Base-by-base conservation (phyloP, 1,139 yeast genomes). In the Lodderomyces theae region DNA sequence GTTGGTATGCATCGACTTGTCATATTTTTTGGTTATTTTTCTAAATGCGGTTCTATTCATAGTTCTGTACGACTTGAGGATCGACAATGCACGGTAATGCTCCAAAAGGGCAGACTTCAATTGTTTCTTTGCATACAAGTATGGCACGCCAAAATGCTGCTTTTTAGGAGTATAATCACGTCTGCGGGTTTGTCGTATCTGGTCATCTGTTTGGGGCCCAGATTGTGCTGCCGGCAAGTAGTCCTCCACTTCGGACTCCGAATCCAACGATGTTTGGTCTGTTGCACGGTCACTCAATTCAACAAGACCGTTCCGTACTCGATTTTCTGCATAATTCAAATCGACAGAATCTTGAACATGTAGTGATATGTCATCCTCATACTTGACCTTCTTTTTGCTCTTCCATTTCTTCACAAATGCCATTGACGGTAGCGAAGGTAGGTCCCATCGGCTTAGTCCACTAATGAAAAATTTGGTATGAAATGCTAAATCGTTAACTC, bases 1-100 rank as follows among this genome's bases (percentile, higher is more conserved):
- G 2, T 66, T 51, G 12, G 40, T 30, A 31, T 30, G 17, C 13
- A 84, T 73, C 3, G 83, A 70, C 54, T 92, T 92, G 63, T 92
- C 98, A 57, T 79, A 89, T 60, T 92, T 92, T 56, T 92, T 92
- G 42, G 89, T 73, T 55, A 92, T 82, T 54, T 92, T 92, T 43
- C 96, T 75, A 53, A 90, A 80, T 0, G 95, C 98, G 0, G 96
- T 89, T 28, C 89, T 73, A 60, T 92, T 92, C 51, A 90, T 63
- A 34, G 82, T 72, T 48, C 87, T 74, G 58, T 81, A 92, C 1
- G 94, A 85, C 51, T 82, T 80, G 41, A 92, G 69, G 35, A 92
- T 69, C 48, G 90, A 89, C 45, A 92, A 66, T 8, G 86, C 80
- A 42, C 95, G 72, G 60, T 90, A 92, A 51, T 78, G 83, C 54